Conservation (phyloP, 1,284 basidiomycete species). For the Sanghuangporus sanghuang region DNA sequence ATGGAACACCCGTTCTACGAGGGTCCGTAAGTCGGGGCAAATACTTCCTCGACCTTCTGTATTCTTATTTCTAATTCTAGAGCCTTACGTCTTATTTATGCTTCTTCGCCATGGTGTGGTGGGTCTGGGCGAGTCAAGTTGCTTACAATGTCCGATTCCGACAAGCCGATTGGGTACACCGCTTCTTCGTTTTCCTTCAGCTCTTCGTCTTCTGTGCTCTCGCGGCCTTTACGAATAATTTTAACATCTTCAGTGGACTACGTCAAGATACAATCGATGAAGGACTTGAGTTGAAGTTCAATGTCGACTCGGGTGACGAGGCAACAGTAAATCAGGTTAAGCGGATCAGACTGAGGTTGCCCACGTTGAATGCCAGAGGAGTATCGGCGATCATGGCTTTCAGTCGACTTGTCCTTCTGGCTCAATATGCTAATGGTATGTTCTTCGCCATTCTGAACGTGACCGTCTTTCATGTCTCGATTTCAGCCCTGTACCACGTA, state of each 20-base stretch:
- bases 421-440: constrained; percentile 19
- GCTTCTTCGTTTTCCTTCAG: constrained; percentile 19
- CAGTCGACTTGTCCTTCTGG: constrained; percentile 18
- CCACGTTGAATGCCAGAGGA: constrained; percentile 19
- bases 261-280: constrained; percentile 3
- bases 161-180: constrained; percentile 19
- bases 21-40: constrained; percentile 9
- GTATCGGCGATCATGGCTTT: constrained; percentile 18
- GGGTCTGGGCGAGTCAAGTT: constrained; percentile 21
- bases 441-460: background rate
- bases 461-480: no score
- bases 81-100: constrained; percentile 15
- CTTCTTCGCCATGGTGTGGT: constrained; percentile 21
- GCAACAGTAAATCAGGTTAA: constrained; percentile 1
- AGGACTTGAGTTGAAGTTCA: background rate
- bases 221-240: constrained; percentile 20
- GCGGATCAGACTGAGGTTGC: constrained; percentile 4
- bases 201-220: constrained; percentile 19
- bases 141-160: constrained; percentile 19
- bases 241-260: constrained; percentile 17
- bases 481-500: constrained; percentile 12
- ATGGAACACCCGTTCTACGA: constrained; percentile 16
- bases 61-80: background rate
- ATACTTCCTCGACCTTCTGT: background rate
- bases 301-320: background rate